Conservation (phyloP, 2,329 filamentous ascomycete genomes). For the Xylariales sp. region DNA sequence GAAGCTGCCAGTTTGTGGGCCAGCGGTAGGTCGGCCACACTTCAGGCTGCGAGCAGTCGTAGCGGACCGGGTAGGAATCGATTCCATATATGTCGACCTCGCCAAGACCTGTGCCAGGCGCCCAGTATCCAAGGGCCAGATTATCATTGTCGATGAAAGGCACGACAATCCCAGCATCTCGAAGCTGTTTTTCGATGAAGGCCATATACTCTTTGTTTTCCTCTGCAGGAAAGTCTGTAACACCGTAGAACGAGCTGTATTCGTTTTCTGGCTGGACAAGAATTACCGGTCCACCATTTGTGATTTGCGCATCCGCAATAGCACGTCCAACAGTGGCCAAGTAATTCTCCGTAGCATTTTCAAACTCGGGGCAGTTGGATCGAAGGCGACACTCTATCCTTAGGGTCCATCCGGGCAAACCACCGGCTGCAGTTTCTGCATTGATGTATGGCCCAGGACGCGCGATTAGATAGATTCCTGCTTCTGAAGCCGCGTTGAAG, state of each 20-base stretch:
- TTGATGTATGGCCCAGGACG: constrained; percentile 73
- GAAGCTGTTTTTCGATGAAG: constrained; percentile 64
- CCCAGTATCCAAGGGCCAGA: constrained; percentile 52
- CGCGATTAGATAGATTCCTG: constrained; percentile 71
- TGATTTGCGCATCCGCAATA: constrained; percentile 74
- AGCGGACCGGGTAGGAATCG: constrained; percentile 34
- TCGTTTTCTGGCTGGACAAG: constrained; percentile 81
- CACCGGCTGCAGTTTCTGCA: constrained; percentile 52
- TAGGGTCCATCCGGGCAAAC: constrained; percentile 77
- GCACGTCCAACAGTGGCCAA: constrained; percentile 56
- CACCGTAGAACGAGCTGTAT: constrained; percentile 50
- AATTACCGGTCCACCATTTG: constrained; percentile 75
- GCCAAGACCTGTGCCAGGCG: constrained; percentile 32
- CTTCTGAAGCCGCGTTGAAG: constrained; percentile 65
- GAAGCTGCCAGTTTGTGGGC: constrained; percentile 47
- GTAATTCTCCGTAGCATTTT: constrained; percentile 61
- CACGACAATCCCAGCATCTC: constrained; percentile 63
- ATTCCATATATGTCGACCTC: constrained; percentile 41
- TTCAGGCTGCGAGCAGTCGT: constrained; percentile 35
- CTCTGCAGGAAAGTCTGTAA: constrained; percentile 53
- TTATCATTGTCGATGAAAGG: constrained; percentile 74
- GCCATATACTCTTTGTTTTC: too few relatives aligned
- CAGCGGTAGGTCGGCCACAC: constrained; percentile 48
- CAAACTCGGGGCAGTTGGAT: constrained; percentile 56
- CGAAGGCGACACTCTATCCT: constrained; percentile 61